Conservation (phyloP, 2,329 filamentous ascomycete genomes). For the Orbilia quercus region DNA sequence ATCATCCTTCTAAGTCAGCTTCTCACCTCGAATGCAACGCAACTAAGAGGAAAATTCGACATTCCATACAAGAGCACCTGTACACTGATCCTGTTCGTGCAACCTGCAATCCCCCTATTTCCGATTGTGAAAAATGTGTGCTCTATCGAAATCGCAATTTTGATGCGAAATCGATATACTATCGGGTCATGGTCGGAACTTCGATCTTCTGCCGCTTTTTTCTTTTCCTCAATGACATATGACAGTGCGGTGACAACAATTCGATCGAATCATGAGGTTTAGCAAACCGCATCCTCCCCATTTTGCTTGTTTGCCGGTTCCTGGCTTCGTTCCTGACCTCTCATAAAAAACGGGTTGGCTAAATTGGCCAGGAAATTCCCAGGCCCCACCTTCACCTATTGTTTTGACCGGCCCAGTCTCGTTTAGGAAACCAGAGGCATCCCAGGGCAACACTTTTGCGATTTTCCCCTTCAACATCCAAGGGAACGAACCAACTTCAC, state of each 20-base stretch:
- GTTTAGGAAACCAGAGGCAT: constrained; percentile 30
- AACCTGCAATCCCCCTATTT: constrained; percentile 15
- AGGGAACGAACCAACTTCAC: constrained; percentile 37
- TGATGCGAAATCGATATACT: too few relatives aligned
- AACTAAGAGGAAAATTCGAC: too few relatives aligned
- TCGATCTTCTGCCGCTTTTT: constrained; percentile 35
- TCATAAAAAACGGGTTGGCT: constrained; percentile 36
- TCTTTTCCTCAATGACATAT: neutral
- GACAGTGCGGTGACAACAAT: too few relatives aligned
- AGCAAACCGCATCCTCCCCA: constrained; percentile 12
- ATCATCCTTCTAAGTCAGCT: constrained; percentile 8
- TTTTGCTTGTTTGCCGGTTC: constrained; percentile 28
- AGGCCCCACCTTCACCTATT: constrained; percentile 29
- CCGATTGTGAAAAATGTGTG: neutral
- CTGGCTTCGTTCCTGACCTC: neutral
- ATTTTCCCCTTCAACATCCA: constrained; percentile 9
- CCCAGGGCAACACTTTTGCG: constrained; percentile 28
- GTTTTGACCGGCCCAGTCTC: constrained; percentile 11
- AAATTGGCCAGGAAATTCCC: constrained; percentile 29
- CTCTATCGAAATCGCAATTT: neutral
- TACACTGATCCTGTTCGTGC: constrained; percentile 1
- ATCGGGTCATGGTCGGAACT: constrained; percentile 38
- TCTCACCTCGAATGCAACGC: constrained; percentile 26
- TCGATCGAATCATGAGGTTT: too few relatives aligned
- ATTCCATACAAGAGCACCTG: constrained; percentile 6